A percentile compares a stretch with the other conserved stretches of the same genome.
Evolutionary conservation across 352 stramenopile species (phyloP).

Genomic region (Thraustochytrium sp.): DNA sequence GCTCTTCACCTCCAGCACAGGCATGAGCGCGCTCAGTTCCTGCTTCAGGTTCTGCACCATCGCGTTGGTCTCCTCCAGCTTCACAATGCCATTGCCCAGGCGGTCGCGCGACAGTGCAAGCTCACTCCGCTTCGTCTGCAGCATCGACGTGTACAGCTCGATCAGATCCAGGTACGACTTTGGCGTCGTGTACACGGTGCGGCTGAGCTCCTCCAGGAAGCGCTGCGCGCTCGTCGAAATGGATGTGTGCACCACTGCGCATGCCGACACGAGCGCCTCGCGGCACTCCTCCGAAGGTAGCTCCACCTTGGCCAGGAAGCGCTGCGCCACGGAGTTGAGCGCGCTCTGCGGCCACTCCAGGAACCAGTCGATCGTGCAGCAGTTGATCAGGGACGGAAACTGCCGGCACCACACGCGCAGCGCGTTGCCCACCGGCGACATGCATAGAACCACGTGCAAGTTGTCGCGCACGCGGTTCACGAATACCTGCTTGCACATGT

Average conservation of each 20-base stretch:
- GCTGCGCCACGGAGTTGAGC: slow-evolving; percentile 77
- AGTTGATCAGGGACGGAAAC: slow-evolving; percentile 90
- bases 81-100: slow-evolving; percentile 72
- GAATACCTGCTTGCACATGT: slow-evolving; percentile 80
- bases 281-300: slow-evolving; percentile 67
- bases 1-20: slow-evolving; percentile 77
- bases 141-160: slow-evolving; percentile 81
- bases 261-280: slow-evolving; percentile 75
- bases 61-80: slow-evolving; percentile 84
- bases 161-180: slow-evolving; percentile 93
- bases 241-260: slow-evolving; percentile 80
- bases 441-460: slow-evolving; percentile 85
- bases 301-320: slow-evolving; percentile 70
- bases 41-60: slow-evolving; percentile 84
- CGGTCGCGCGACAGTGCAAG: slow-evolving; percentile 59
- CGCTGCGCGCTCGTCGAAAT: slow-evolving; percentile 71
- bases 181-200: slow-evolving; percentile 87
- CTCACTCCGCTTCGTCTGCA: slow-evolving; percentile 71
- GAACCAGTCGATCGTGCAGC: slow-evolving; percentile 90
- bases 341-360: slow-evolving; percentile 85
- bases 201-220: slow-evolving; percentile 77
- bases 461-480: slow-evolving; percentile 82
- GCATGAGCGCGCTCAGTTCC: slow-evolving; percentile 80
- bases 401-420: slow-evolving; percentile 80
- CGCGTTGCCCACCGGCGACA: slow-evolving; percentile 83